Evolutionary conservation across 768 basidiomycete genomes (phyloP).

Genomic region (Omphalotus guepiniiformis): DNA sequence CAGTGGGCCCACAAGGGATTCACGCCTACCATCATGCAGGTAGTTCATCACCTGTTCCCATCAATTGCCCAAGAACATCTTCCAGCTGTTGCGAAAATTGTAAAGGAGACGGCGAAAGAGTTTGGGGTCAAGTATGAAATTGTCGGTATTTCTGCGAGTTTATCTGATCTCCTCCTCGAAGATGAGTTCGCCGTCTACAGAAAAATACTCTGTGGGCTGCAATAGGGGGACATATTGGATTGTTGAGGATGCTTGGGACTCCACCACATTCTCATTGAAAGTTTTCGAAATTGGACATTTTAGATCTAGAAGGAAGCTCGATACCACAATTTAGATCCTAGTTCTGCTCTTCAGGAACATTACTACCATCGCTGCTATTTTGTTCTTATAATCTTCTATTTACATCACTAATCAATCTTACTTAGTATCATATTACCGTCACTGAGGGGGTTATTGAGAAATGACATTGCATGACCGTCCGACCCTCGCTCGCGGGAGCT

Average conservation of each 20-base stretch:
- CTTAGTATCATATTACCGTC: too few relatives aligned
- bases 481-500: too few relatives aligned
- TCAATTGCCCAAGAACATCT: constrained; percentile 1
- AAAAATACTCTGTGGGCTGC: constrained; percentile 1
- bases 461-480: too few relatives aligned
- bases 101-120: background rate
- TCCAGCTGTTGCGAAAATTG: background rate
- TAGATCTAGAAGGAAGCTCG: too few relatives aligned
- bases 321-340: too few relatives aligned
- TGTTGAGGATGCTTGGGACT: constrained; percentile 1
- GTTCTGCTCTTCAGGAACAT: too few relatives aligned
- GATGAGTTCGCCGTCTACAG: background rate
- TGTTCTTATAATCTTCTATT: too few relatives aligned
- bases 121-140: constrained; percentile 1
- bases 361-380: too few relatives aligned
- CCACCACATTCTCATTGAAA: background rate
- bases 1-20: too few relatives aligned
- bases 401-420: too few relatives aligned
- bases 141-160: background rate
- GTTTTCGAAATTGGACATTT: too few relatives aligned
- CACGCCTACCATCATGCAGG: background rate
- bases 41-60: constrained; percentile 2
- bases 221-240: constrained; percentile 1
- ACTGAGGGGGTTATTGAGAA: too few relatives aligned
- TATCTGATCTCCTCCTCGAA: background rate